These are phyloP conservation scores for Fraxinus latifolia DNA, from an alignment of 305 asterid species.

Conservation along the genomic window DNA sequence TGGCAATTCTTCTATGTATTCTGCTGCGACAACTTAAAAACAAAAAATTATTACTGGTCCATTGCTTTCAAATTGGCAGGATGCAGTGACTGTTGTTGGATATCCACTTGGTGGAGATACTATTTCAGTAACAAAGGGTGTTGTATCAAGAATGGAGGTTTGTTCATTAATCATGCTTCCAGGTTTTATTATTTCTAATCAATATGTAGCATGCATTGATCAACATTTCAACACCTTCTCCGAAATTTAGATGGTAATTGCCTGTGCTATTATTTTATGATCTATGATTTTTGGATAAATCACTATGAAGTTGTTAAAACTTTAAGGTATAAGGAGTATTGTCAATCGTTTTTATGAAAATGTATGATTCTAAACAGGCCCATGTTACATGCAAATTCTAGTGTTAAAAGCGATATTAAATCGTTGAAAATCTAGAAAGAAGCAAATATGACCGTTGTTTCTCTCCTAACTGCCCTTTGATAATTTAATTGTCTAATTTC, in stretches of 20 bases:
- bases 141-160: constrained; percentile 91
- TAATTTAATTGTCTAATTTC: not conserved
- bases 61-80: constrained; percentile 43
- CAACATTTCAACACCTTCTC: constrained; percentile 12
- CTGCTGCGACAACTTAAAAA: not conserved
- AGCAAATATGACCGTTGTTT: not conserved
- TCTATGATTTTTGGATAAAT: not conserved
- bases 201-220: not conserved
- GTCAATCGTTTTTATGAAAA: not conserved
- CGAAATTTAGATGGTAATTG: not conserved
- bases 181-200: not conserved
- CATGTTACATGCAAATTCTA: not conserved
- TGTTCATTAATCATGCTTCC: constrained; percentile 27
- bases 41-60: constrained; percentile 2
- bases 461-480: not conserved
- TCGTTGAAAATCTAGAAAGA: not conserved
- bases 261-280: not conserved
- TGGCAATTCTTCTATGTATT: constrained; percentile 4
- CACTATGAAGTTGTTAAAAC: not conserved
- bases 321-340: not conserved
- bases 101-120: constrained; percentile 98
- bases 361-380: not conserved
- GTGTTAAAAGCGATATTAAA: not conserved
- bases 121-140: constrained; percentile 92
- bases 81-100: constrained; percentile 87